Base-by-base conservation (phyloP, 163 green algal species). In the Volvox carteri region DNA sequence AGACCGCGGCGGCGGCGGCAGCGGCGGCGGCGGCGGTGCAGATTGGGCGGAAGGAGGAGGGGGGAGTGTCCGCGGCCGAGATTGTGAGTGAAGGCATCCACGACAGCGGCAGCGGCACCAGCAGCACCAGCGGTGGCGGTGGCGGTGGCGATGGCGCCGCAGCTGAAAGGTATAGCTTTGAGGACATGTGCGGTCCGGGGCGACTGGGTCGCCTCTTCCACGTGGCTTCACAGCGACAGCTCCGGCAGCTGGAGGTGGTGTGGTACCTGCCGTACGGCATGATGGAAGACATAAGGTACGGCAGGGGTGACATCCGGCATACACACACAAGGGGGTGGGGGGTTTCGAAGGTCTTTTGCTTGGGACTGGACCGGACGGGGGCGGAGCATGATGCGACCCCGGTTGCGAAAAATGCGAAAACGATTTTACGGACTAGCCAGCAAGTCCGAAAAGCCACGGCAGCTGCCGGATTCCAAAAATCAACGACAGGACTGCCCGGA, bases 191-290 rank as follows among this genome's bases (percentile, higher is more conserved):
- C 23, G 37, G 37, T 25, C 37, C 37, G 78, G 78, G 60, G 14
- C 56, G 60, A 28, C 42, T 76, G 48, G 86, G 76, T 25, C 86
- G 77, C 25, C 76, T 91, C n/a, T 89, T 92, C 75, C 78, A 73
- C 1, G 84, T 94, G 65, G 62, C 52, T 0, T 88, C 89, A 8
- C 76, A 92, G 78, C 44, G 93, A 18, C 86, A 95, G 58, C 77
- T 95, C 75, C 76, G 92, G 21, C 65, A 92, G 75, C 72, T 95
- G 75, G 86, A 95, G 89, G 75, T 95, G 77, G 50, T 77, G 8
- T 95, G 93, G 93, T 90, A 92, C 84, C n/a, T 95, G 25, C 93
- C 90, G 16, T 88, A 79, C 35, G 84, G 86, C 35, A 84, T 88
- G 50, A 88, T 89, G 77, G 19, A 25, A 4, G 44, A 95, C 73